phyloP scores from a whole-genome alignment of 106 monocot genomes.

The Dendrobium nobile region DNA sequence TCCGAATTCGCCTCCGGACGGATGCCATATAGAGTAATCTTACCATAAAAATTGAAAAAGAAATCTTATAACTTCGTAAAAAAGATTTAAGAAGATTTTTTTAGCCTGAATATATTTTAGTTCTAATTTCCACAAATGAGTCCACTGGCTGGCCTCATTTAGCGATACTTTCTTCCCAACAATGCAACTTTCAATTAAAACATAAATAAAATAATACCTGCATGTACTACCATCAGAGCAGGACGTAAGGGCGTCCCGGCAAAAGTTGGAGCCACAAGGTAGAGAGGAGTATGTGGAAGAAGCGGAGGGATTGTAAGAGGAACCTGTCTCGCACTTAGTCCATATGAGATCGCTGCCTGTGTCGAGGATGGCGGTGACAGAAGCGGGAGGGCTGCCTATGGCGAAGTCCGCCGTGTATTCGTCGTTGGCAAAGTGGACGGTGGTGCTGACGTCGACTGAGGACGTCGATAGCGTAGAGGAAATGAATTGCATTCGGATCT shows the following conservation, averaged over 20 bases:
- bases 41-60: too few species aligned
- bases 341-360: slow-evolving; percentile 58
- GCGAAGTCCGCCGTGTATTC: slow-evolving; percentile 36
- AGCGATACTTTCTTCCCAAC: too few species aligned
- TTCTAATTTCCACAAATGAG: too few species aligned
- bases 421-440: slow-evolving; percentile 26
- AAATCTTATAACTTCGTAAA: too few species aligned
- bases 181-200: too few species aligned
- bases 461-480: neutral
- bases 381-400: slow-evolving; percentile 29
- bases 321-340: slow-evolving; percentile 43
- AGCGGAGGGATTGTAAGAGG: slow-evolving; percentile 33
- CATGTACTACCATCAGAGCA: slow-evolving; percentile 18
- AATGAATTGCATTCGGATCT: slow-evolving; percentile 14
- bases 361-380: slow-evolving; percentile 37
- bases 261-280: slow-evolving; percentile 24
- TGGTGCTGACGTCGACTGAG: neutral
- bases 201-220: slow-evolving; percentile 5
- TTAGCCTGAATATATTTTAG: too few species aligned
- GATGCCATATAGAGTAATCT: too few species aligned
- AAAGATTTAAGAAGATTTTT: too few species aligned
- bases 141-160: too few species aligned
- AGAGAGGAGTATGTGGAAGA: slow-evolving; percentile 36
- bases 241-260: slow-evolving; percentile 11
- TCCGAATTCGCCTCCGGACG: too few species aligned